Evolutionary conservation across 768 basidiomycete genomes (phyloP), one percentile per base, ranked within the genome.

Genomic region (Sarcomyxa edulis): DNA sequence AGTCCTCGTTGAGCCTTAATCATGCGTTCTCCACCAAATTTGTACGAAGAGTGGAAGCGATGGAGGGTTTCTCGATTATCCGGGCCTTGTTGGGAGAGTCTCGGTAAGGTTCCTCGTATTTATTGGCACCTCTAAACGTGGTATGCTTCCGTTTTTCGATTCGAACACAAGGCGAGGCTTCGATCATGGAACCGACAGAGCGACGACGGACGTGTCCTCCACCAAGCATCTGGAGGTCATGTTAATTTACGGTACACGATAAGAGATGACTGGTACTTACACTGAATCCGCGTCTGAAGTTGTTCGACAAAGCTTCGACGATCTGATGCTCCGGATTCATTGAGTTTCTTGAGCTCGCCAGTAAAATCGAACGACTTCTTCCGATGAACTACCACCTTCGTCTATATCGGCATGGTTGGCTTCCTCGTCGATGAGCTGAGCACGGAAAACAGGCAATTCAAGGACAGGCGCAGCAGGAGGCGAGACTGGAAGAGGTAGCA

Each of bases 281-380:
- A n/a, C n/a, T n/a, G n/a, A n/a, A n/a, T n/a, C n/a, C n/a, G n/a
- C n/a, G n/a, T 79, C 62, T 89, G 86, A 15, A 89, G 61, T 58
- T 91, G 80, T 55, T 88, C 84, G 3, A 90, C 81, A 51, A 91
- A 91, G 57, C 86, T 89, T 9, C 58, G 65, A 7, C 84, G 63
- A 51, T 86, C 78, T 1, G 78, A 79, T 1, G 51, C 84, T 23
- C 82, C 81, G 5, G 77, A 80, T 48, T 84, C 79, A 37, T 82
- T 80, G 34, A 90, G 66, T 49, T 65, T 78, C 56, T 71, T 61
- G 37, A 90, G 58, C 55, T 89, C 88, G 26, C 81, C 84, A 0
- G 88, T 91, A 51, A 90, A 91, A 50, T 91, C 87, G 44, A 90
- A 91, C 1, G 80, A 84, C 49, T 74, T 82, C 62, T 81, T 86